Conservation (phyloP, 2,329 filamentous ascomycete species). For the Pyrenophora graminea region DNA sequence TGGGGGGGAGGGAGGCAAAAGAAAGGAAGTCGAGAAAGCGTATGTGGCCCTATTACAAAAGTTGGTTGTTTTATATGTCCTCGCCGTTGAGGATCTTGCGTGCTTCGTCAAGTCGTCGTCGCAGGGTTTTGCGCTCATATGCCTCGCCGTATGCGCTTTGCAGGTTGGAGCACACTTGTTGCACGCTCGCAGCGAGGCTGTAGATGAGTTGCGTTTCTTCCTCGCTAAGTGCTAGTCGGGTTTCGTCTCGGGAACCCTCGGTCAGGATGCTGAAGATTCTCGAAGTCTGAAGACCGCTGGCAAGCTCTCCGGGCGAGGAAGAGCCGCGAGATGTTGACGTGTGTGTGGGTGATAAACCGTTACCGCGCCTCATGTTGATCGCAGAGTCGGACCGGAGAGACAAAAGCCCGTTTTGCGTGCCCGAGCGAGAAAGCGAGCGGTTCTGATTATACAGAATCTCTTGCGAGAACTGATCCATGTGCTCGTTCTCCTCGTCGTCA, state of each 20-base stretch:
- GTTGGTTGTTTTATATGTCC: conserved; percentile 44
- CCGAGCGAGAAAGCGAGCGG: conserved; percentile 18
- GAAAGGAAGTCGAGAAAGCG: conserved; percentile 5
- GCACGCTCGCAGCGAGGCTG: conserved; percentile 57
- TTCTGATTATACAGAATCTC: conserved; percentile 35
- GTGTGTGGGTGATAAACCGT: conserved; percentile 32
- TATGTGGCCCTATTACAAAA: conserved; percentile 20
- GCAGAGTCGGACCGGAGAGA: conserved; percentile 41
- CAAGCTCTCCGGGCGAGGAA: conserved; percentile 38
- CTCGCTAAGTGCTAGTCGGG: conserved; percentile 51
- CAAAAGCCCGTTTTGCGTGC: conserved; percentile 18
- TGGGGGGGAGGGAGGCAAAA: background rate
- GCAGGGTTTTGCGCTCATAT: conserved; percentile 65
- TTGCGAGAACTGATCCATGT: conserved; percentile 47
- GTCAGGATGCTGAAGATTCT: conserved; percentile 51
- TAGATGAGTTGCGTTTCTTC: conserved; percentile 61
- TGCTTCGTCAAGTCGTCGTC: conserved; percentile 75
- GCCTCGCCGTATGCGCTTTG: conserved; percentile 54
- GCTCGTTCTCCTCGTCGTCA: conserved; percentile 49
- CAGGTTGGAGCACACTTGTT: conserved; percentile 58
- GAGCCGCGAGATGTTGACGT: conserved; percentile 35
- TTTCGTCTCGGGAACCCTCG: conserved; percentile 38
- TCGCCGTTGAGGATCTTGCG: conserved; percentile 73
- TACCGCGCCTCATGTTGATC: conserved; percentile 36
- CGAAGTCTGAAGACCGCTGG: conserved; percentile 43